Evolutionary conservation across 2,329 filamentous ascomycete species (phyloP), one percentile per base, ranked within the genome.

Genomic region (Fusarium sp.): DNA sequence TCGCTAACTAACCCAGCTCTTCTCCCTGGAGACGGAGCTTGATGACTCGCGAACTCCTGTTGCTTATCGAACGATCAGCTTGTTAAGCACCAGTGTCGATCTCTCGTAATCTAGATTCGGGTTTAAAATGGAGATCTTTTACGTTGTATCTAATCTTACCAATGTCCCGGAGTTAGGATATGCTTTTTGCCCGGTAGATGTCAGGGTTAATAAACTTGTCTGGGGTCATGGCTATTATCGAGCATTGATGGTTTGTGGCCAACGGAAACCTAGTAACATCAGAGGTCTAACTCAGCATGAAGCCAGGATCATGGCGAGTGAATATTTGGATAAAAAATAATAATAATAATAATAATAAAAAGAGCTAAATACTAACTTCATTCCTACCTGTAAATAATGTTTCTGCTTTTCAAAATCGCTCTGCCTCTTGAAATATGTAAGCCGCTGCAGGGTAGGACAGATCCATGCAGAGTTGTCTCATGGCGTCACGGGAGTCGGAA

Each of bases 31-130:
- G 64, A 69, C 66, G 66, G 66, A 69, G 16, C 35, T 69, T 6
- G 18, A 18, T 44, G 24, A 45, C 41, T 54, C 45, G 39, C 41
- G 38, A 57, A 67, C 44, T 67, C 64, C 62, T 60, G 38, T 57
- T 51, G 33, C 28, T 47, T 31, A 62, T 69, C 48, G 50, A 50
- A 64, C 58, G 58, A 69, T 64, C 51, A 45, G 65, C 65, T 69
- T 53, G 51, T 65, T 51, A 69, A 69, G 31, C 57, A 64, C 20
- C 39, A 70, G 41, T 20, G 65, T 61, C 44, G 65, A 70, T 65
- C 51, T 51, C 28, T 69, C 59, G 58, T 70, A 70, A 70, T 70
- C 65, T 69, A 53, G 50, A 64, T 64, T 69, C 26, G 26, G 51
- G 28, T 47, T 28, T 10, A 5, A 39, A n/a, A 54, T 53, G 30